Percentiles rank a stretch among this genome's conserved stretches.
Evolutionary conservation across 1,139 yeast genomes (phyloP).

Genomic region (Pichia sp.): DNA sequence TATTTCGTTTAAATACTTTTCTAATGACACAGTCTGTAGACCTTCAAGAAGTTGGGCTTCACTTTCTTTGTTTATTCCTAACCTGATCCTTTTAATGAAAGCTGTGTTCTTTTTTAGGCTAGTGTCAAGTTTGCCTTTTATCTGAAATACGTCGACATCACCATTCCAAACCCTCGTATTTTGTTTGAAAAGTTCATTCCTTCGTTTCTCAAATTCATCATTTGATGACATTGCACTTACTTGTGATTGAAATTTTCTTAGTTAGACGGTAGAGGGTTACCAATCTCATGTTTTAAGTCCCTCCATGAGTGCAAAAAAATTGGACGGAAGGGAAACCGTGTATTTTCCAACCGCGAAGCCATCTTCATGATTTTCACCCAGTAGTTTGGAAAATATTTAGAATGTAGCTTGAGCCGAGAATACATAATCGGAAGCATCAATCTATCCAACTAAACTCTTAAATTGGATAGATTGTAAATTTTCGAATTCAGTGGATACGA

Average conservation of each 20-base stretch:
- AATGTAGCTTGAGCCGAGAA: no score
- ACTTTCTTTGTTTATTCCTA: constrained; percentile 50
- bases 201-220: constrained; percentile 27
- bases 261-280: no score
- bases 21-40: constrained; percentile 58
- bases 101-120: constrained; percentile 82
- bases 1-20: constrained; percentile 74
- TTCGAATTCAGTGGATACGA: background rate
- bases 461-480: no score
- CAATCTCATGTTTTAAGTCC: no score
- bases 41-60: constrained; percentile 51
- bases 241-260: background rate
- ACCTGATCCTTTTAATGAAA: constrained; percentile 66
- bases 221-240: constrained; percentile 15
- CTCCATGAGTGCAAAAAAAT: no score
- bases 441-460: no score
- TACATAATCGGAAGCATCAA: no score
- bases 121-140: constrained; percentile 52
- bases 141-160: constrained; percentile 30
- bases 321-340: no score
- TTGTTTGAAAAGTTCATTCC: constrained; percentile 38
- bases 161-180: constrained; percentile 57
- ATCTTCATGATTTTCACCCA: no score
- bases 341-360: no score
- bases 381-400: no score